Evolutionary conservation across 306 rosid genomes (phyloP).

Genomic region (Prunus davidiana): DNA sequence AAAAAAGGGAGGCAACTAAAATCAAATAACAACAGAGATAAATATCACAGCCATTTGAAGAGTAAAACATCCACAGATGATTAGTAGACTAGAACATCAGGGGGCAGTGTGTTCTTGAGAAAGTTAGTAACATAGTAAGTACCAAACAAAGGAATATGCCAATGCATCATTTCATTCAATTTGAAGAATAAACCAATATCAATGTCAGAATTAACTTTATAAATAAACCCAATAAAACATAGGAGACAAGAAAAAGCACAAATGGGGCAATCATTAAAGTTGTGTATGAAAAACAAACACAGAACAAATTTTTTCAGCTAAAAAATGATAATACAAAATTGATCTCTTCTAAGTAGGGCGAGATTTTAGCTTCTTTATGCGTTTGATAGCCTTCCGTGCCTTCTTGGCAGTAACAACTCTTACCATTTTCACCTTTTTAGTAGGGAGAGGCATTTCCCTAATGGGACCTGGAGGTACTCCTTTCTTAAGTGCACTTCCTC

Average conservation of each 20-base stretch:
- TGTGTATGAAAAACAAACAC: constrained; percentile 6
- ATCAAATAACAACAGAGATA: background rate
- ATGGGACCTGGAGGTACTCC: constrained; percentile 95
- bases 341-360: constrained; percentile 19
- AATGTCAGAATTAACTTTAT: background rate
- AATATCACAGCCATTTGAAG: background rate
- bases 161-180: constrained; percentile 8
- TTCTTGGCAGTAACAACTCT: constrained; percentile 46
- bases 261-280: background rate
- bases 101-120: background rate
- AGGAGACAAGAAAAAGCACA: constrained; percentile 4
- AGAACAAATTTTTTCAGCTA: background rate
- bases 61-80: background rate
- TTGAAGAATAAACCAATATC: constrained; percentile 13
- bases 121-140: background rate
- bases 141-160: background rate
- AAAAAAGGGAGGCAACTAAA: background rate
- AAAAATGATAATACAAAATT: background rate
- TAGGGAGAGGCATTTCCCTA: constrained; percentile 55
- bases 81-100: background rate
- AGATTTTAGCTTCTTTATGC: constrained; percentile 64
- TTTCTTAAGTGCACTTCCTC: constrained; percentile 99
- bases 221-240: constrained; percentile 5
- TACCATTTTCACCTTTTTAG: constrained; percentile 49
- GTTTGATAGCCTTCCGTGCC: constrained; percentile 70